These are phyloP conservation scores for Cercospora berteroae DNA, from an alignment of 2,329 filamentous ascomycete genomes.

Conservation along the genomic window DNA sequence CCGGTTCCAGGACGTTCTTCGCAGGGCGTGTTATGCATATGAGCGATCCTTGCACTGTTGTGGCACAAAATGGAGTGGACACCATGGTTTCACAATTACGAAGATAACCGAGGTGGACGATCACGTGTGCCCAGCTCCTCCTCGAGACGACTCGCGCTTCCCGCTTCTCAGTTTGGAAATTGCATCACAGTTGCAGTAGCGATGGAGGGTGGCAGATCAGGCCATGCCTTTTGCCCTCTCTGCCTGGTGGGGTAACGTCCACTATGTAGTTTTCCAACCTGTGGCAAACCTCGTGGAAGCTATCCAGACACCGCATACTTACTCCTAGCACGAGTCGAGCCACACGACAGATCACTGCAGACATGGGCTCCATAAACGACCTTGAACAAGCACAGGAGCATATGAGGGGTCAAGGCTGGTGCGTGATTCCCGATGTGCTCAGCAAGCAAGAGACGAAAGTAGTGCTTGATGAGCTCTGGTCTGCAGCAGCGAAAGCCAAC, in stretches of 20 bases:
- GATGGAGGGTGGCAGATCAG: neutral
- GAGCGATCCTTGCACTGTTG: neutral
- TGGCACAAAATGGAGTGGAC: neutral
- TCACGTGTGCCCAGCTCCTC: neutral
- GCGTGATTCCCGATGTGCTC: constrained; percentile 17
- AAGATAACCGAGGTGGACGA: neutral
- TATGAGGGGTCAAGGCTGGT: constrained; percentile 13
- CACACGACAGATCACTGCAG: neutral
- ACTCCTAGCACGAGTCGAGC: neutral
- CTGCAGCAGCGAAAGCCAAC: neutral
- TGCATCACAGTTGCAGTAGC: neutral
- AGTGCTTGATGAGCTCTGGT: neutral
- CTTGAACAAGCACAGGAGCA: constrained; percentile 6
- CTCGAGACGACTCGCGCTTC: neutral
- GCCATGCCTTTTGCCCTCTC: neutral
- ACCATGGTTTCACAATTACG: neutral
- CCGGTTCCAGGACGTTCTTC: neutral
- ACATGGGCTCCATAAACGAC: constrained; percentile 28
- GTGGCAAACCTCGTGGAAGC: neutral
- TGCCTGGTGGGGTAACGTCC: neutral
- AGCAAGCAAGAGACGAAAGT: constrained; percentile 2
- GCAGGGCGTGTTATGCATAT: neutral
- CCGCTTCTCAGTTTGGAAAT: neutral
- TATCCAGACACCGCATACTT: neutral
- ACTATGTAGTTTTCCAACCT: neutral